These are phyloP conservation scores for Punica granatum DNA, from an alignment of 345 rosid genomes.

Conservation along the genomic window DNA sequence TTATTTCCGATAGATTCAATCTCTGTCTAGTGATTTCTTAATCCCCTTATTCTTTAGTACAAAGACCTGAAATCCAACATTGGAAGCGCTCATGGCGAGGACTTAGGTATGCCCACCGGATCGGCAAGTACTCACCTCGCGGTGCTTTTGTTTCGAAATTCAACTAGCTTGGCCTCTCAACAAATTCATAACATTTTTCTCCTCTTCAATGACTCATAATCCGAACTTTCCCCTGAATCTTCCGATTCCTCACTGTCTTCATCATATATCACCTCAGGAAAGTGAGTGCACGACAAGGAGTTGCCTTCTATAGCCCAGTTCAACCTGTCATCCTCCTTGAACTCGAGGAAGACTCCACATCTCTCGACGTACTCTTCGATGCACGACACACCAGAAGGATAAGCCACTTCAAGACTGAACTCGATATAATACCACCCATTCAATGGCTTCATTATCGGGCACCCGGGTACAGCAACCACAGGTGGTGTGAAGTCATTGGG, in stretches of 20 bases:
- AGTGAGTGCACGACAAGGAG: conserved; percentile 1
- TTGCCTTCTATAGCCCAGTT: conserved; percentile 13
- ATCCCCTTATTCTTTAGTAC: too few relatives aligned
- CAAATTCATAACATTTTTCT: background rate
- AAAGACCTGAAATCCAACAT: too few relatives aligned
- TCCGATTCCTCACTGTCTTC: conserved; percentile 12
- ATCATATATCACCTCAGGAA: conserved; percentile 14
- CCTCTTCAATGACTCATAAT: background rate
- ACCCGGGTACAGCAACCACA: conserved; percentile 14
- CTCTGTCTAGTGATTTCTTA: too few relatives aligned
- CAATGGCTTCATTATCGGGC: conserved; percentile 5
- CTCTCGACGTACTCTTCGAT: conserved; percentile 6
- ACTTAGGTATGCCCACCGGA: too few relatives aligned
- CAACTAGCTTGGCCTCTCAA: background rate
- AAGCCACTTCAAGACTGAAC: conserved; percentile 1
- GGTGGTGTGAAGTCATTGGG: conserved; percentile 14
- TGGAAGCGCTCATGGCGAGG: too few relatives aligned
- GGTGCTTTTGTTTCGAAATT: too few relatives aligned
- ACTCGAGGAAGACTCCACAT: conserved; percentile 15
- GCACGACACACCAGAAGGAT: background rate
- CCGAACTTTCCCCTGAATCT: background rate
- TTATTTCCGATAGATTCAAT: too few relatives aligned
- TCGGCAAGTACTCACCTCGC: too few relatives aligned
- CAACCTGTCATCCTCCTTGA: conserved; percentile 6
- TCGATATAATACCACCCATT: conserved; percentile 9